Conservation (phyloP, 495 filamentous ascomycete species). For the Jackrogersella multiformis region DNA sequence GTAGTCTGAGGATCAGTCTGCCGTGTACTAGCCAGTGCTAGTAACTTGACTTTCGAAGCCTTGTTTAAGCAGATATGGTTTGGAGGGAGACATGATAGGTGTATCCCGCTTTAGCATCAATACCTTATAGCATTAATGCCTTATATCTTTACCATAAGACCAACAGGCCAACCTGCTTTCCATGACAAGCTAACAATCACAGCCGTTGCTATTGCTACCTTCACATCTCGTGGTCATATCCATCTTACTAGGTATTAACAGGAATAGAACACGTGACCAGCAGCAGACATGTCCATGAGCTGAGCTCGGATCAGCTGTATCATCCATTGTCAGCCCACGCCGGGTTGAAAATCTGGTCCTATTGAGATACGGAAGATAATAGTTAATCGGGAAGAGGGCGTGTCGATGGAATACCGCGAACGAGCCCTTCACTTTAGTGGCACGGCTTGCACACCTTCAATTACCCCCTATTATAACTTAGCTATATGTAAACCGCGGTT, state of each 20-base stretch:
- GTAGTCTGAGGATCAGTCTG: too few species aligned
- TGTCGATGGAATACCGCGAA: neutral
- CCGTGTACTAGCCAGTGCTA: too few species aligned
- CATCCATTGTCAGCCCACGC: slow-evolving; percentile 16
- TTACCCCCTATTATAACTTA: neutral
- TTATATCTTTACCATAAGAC: too few species aligned
- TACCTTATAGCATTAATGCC: too few species aligned
- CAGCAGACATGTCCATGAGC: slow-evolving; percentile 15
- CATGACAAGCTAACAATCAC: too few species aligned
- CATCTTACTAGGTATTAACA: neutral
- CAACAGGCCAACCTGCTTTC: too few species aligned
- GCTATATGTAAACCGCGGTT: neutral
- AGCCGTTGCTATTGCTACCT: neutral
- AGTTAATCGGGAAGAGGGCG: neutral
- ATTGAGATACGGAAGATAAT: neutral
- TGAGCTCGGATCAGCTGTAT: slow-evolving; percentile 3
- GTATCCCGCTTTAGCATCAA: too few species aligned
- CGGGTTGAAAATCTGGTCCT: neutral
- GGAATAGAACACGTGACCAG: slow-evolving; percentile 24
- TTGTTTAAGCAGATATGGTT: too few species aligned
- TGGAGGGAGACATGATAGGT: too few species aligned
- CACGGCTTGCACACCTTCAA: neutral
- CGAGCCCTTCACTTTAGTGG: neutral
- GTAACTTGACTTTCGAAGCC: too few species aligned
- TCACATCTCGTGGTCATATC: too few species aligned